phyloP scores from a whole-genome alignment of 768 basidiomycete genomes.

The Tylopilus subfusipes region DNA sequence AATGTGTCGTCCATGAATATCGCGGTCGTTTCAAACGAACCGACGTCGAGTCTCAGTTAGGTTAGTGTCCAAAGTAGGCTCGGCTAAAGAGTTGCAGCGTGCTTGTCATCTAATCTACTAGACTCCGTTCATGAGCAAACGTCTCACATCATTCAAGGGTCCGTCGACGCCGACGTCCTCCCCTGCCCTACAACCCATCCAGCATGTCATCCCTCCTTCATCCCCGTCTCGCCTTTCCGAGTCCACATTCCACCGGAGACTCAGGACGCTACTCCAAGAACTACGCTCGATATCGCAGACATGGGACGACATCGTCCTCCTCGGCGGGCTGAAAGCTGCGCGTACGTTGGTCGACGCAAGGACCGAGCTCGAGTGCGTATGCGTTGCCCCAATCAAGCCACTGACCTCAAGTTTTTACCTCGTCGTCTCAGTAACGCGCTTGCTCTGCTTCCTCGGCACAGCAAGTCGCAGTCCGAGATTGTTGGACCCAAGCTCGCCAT shows the following conservation, averaged over 20 bases:
- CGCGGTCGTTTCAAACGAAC: constrained; percentile 1
- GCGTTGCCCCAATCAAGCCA: not conserved
- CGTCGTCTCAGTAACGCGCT: constrained; percentile 54
- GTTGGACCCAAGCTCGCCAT: constrained; percentile 61
- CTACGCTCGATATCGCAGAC: constrained; percentile 57
- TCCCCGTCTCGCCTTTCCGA: constrained; percentile 49
- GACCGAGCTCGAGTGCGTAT: constrained; percentile 79
- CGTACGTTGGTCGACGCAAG: constrained; percentile 69
- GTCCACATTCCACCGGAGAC: constrained; percentile 77
- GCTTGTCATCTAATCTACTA: constrained; percentile 23
- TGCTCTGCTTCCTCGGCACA: constrained; percentile 46
- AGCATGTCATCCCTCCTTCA: constrained; percentile 35
- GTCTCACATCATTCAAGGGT: constrained; percentile 74
- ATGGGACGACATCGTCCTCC: constrained; percentile 80
- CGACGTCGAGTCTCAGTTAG: not conserved
- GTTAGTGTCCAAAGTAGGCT: not conserved
- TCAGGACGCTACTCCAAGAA: constrained; percentile 66
- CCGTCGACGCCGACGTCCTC: constrained; percentile 74
- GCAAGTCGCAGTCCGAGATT: constrained; percentile 53
- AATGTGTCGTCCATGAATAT: constrained; percentile 27
- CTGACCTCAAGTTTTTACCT: not conserved
- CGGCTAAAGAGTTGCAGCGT: not conserved
- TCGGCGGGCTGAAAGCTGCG: constrained; percentile 77
- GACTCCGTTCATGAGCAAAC: constrained; percentile 42
- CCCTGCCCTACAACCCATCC: constrained; percentile 48